Evolutionary conservation across 2,329 filamentous ascomycete species (phyloP).

Genomic region (Grosmannia serpens): DNA sequence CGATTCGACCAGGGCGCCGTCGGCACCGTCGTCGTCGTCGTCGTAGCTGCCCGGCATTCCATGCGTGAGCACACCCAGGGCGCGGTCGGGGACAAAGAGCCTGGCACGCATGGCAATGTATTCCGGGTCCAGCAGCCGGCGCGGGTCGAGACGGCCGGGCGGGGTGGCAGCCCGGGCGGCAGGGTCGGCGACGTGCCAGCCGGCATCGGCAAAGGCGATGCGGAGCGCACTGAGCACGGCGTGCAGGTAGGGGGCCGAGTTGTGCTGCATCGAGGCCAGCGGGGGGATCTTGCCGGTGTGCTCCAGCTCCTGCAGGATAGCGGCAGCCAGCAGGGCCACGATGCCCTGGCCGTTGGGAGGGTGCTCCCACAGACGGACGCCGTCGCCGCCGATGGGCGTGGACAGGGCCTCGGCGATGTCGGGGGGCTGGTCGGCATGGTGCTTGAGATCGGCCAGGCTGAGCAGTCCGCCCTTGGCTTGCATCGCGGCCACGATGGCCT

Average conservation of each 20-base stretch:
- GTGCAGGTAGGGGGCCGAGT: conserved; percentile 67
- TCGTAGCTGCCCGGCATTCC: background rate
- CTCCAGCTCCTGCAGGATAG: conserved; percentile 78
- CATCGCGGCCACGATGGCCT: conserved; percentile 67
- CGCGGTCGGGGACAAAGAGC: conserved; percentile 45
- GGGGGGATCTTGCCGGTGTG: conserved; percentile 59
- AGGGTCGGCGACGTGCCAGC: conserved; percentile 82
- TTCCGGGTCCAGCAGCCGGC: conserved; percentile 46
- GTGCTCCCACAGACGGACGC: conserved; percentile 80
- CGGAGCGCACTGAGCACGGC: conserved; percentile 77
- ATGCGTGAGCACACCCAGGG: conserved; percentile 29
- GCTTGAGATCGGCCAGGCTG: conserved; percentile 64
- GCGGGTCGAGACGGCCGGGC: background rate
- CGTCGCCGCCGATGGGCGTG: conserved; percentile 66
- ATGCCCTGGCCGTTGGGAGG: conserved; percentile 93
- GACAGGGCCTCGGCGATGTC: conserved; percentile 44
- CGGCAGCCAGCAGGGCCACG: conserved; percentile 82
- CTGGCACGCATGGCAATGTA: conserved; percentile 62
- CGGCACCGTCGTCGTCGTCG: background rate
- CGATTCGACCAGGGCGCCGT: background rate
- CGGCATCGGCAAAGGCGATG: conserved; percentile 79
- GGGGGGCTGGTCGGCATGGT: conserved; percentile 42
- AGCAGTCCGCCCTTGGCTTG: conserved; percentile 63
- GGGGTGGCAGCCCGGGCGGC: conserved; percentile 30
- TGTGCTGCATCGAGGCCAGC: conserved; percentile 62